These are phyloP conservation scores for Botryosphaeria dothidea DNA, from an alignment of 2,329 filamentous ascomycete genomes.

Conservation along the genomic window DNA sequence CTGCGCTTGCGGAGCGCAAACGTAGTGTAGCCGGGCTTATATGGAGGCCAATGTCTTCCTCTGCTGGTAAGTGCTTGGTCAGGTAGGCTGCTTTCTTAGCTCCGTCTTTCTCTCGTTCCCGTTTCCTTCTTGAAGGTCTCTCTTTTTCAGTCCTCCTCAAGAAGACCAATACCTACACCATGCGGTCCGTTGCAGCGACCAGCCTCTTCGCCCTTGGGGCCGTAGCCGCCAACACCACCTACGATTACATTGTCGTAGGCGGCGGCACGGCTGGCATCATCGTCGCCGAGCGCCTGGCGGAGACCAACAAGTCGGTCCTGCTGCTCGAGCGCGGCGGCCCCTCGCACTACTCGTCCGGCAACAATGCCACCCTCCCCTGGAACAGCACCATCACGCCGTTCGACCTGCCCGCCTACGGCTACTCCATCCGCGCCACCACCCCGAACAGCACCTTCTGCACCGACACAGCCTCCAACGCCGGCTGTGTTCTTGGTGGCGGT, in stretches of 20 bases:
- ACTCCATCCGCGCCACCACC: constrained; percentile 67
- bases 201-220: neutral
- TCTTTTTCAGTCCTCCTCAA: neutral
- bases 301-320: constrained; percentile 65
- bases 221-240: constrained; percentile 39
- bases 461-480: constrained; percentile 71
- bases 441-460: constrained; percentile 62
- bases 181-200: neutral
- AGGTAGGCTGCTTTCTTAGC: neutral
- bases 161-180: neutral
- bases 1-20: neutral
- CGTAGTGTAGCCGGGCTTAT: neutral
- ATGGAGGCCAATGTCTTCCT: neutral
- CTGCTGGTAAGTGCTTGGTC: neutral
- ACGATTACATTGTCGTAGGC: constrained; percentile 66
- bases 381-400: constrained; percentile 62
- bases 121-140: neutral
- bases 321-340: constrained; percentile 53
- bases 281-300: constrained; percentile 61
- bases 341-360: constrained; percentile 45
- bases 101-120: neutral
- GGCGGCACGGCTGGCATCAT: constrained; percentile 64
- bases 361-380: constrained; percentile 52
- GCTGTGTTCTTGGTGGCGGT: constrained; percentile 69
- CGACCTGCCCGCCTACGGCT: constrained; percentile 70